Conservation (phyloP, 139 green algal genomes). For the Pedinophyceae sp. region DNA sequence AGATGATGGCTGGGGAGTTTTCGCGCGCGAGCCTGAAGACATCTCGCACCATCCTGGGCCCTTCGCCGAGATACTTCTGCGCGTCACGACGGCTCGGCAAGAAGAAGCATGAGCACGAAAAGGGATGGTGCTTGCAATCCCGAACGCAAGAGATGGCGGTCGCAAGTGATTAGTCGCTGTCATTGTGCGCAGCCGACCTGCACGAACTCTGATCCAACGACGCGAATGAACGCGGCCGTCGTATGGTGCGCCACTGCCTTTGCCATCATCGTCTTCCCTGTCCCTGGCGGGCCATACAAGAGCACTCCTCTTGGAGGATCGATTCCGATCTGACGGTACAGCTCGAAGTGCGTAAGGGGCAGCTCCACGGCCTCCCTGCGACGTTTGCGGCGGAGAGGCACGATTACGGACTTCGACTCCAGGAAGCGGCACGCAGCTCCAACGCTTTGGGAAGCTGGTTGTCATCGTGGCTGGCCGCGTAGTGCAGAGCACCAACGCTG, state of each 20-base stretch:
- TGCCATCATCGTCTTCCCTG: slow-evolving; percentile 86
- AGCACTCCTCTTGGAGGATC: slow-evolving; percentile 91
- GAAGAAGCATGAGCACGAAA: too few species aligned
- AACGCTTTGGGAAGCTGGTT: too few species aligned
- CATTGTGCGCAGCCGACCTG: too few species aligned
- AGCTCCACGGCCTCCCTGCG: slow-evolving; percentile 98
- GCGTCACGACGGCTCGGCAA: too few species aligned
- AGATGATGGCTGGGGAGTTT: slow-evolving; percentile 95
- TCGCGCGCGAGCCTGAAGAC: slow-evolving; percentile 97
- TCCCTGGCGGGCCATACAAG: slow-evolving; percentile 84
- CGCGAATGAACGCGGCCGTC: slow-evolving; percentile 90
- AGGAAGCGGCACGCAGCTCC: too few species aligned
- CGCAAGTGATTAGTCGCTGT: too few species aligned
- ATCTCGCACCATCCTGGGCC: slow-evolving; percentile 93
- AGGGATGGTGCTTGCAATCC: too few species aligned
- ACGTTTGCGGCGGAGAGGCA: too few species aligned
- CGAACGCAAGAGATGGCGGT: too few species aligned
- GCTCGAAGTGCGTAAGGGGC: slow-evolving; percentile 82
- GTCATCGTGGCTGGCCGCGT: too few species aligned
- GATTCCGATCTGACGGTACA: slow-evolving; percentile 94
- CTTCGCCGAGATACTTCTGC: slow-evolving; percentile 96
- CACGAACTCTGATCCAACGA: slow-evolving; percentile 96
- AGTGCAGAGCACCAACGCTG: too few species aligned
- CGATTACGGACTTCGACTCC: too few species aligned
- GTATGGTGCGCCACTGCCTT: slow-evolving; percentile 96